Conservation (phyloP, 2,329 filamentous ascomycete genomes). For the Microcyclosporella mali region DNA sequence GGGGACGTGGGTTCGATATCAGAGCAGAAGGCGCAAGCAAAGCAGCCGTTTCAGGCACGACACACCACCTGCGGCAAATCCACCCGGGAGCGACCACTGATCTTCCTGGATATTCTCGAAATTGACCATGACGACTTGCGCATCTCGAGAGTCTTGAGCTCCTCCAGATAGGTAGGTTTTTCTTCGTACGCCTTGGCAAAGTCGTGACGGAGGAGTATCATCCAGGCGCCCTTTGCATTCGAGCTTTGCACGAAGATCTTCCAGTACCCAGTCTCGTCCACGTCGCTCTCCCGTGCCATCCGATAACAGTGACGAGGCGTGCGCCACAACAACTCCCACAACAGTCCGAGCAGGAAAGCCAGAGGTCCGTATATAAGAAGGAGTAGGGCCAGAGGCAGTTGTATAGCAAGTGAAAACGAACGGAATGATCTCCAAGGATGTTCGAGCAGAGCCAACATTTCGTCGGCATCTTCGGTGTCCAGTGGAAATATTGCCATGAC, state of each 20-base stretch:
- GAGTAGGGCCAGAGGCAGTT: constrained; percentile 10
- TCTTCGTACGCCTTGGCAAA: not conserved
- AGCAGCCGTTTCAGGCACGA: no score
- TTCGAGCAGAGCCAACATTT: constrained; percentile 14
- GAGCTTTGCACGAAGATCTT: constrained; percentile 1
- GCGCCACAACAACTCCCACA: constrained; percentile 12
- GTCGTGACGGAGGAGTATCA: constrained; percentile 2
- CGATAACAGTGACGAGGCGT: constrained; percentile 9
- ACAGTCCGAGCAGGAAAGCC: constrained; percentile 6
- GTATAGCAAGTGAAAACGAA: constrained; percentile 1
- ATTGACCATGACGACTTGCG: no score
- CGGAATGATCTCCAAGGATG: constrained; percentile 11
- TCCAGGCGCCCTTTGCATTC: constrained; percentile 2
- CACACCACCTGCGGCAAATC: no score
- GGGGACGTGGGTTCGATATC: no score
- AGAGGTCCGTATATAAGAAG: constrained; percentile 11
- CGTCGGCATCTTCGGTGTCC: constrained; percentile 6
- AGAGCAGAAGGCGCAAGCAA: not conserved
- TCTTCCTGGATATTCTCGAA: no score
- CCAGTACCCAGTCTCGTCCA: constrained; percentile 1
- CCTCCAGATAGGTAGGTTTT: not conserved
- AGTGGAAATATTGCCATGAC: constrained; percentile 13
- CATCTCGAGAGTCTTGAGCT: not conserved
- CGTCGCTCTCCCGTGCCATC: constrained; percentile 1
- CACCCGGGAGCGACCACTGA: no score